Percentiles rank a stretch among this genome's conserved stretches.
phyloP scores from a whole-genome alignment of 2,329 filamentous ascomycete genomes.

The Diaporthe sp. region DNA sequence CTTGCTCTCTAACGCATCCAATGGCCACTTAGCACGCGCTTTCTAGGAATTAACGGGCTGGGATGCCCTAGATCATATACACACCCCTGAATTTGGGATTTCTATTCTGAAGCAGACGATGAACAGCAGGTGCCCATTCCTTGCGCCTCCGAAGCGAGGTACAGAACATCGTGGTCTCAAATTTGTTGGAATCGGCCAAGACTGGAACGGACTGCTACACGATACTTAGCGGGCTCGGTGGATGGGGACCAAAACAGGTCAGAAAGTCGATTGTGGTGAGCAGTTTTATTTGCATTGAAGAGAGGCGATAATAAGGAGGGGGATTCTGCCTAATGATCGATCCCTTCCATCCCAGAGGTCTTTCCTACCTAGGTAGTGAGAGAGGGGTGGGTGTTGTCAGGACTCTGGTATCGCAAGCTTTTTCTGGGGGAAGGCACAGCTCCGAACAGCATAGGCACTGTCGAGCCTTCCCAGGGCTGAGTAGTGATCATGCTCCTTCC shows the following conservation, averaged over 20 bases:
- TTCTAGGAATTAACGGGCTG: neutral
- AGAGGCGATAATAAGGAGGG: constrained; percentile 29
- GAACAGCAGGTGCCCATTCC: constrained; percentile 53
- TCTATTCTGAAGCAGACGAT: constrained; percentile 46
- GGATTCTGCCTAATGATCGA: constrained; percentile 3
- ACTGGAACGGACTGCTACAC: neutral
- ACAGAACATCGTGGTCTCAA: constrained; percentile 52
- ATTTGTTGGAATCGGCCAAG: neutral
- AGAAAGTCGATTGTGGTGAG: neutral
- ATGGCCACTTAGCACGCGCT: constrained; percentile 22
- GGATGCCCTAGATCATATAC: neutral
- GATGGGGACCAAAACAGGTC: neutral
- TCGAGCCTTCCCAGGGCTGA: constrained; percentile 16
- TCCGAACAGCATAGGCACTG: neutral
- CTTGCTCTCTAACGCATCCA: constrained; percentile 52
- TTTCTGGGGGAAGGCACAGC: constrained; percentile 4
- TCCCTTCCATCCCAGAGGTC: neutral
- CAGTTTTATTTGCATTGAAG: constrained; percentile 5
- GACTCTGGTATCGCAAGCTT: neutral
- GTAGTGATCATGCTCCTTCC: neutral
- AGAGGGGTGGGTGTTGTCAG: neutral
- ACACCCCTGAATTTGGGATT: constrained; percentile 46
- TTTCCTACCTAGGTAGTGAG: neutral
- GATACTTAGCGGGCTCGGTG: neutral
- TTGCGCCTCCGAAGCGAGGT: constrained; percentile 55